Conservation (phyloP, 495 filamentous ascomycete genomes). For the Penicillium longicatenatum region DNA sequence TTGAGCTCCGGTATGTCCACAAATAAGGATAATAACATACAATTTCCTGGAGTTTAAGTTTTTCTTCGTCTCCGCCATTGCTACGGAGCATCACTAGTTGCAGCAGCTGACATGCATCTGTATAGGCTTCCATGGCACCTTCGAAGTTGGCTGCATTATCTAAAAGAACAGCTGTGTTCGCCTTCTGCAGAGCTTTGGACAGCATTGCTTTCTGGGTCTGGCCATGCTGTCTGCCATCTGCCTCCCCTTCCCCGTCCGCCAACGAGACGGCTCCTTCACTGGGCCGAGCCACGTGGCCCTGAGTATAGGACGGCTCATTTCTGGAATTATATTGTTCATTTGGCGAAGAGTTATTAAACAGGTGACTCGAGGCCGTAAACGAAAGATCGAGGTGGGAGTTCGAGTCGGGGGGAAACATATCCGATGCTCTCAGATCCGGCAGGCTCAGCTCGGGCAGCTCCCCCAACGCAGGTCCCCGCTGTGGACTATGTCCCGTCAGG, state of each 20-base stretch:
- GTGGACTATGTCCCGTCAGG: constrained; percentile 39
- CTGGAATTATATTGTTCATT: constrained; percentile 14
- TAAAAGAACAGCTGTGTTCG: constrained; percentile 90
- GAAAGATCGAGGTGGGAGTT: constrained; percentile 28
- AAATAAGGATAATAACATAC: constrained; percentile 56
- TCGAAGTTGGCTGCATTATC: constrained; percentile 95
- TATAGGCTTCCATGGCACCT: constrained; percentile 88
- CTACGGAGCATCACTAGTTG: constrained; percentile 85
- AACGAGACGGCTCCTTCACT: constrained; percentile 30
- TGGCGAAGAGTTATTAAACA: constrained; percentile 22
- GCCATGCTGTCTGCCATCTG: constrained; percentile 39
- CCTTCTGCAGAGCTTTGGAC: constrained; percentile 88
- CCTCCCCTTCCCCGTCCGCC: constrained; percentile 31
- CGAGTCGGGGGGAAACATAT: constrained; percentile 23
- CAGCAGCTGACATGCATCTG: constrained; percentile 82
- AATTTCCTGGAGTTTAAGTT: constrained; percentile 82
- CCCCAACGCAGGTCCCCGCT: constrained; percentile 5
- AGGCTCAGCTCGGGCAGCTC: constrained; percentile 26
- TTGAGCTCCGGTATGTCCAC: background rate
- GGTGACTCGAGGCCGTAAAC: constrained; percentile 24
- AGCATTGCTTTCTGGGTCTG: constrained; percentile 88
- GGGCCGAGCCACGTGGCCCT: constrained; percentile 14
- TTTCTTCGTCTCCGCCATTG: constrained; percentile 76
- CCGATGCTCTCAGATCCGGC: constrained; percentile 24
- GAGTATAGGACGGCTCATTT: constrained; percentile 2